Evolutionary conservation across 1,139 yeast species (phyloP).

Genomic region (Candida labiduridarum): DNA sequence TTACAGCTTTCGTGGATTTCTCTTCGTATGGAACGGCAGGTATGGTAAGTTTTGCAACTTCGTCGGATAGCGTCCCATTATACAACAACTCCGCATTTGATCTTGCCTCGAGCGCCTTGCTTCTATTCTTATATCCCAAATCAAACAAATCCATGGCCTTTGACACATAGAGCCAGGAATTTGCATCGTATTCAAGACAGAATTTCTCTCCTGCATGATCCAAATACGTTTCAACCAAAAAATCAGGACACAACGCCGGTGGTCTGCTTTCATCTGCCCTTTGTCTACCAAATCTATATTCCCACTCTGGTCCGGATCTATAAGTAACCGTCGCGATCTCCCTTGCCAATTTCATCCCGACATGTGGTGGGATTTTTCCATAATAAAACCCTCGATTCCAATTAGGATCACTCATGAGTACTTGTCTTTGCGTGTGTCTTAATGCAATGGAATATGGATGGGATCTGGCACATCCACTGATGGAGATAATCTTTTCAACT

Average conservation of each 20-base stretch:
- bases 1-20: slow-evolving; percentile 36
- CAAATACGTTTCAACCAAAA: slow-evolving; percentile 84
- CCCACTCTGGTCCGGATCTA: slow-evolving; percentile 98
- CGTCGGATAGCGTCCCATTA: slow-evolving; percentile 10
- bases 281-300: slow-evolving; percentile 83
- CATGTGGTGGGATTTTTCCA: slow-evolving; percentile 79
- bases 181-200: slow-evolving; percentile 88
- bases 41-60: slow-evolving; percentile 26
- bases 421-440: slow-evolving; percentile 92
- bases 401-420: slow-evolving; percentile 89
- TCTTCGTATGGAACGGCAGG: slow-evolving; percentile 63
- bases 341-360: slow-evolving; percentile 92
- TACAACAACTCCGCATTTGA: slow-evolving; percentile 33
- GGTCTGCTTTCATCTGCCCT: slow-evolving; percentile 77
- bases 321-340: slow-evolving; percentile 94
- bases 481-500: slow-evolving; percentile 71
- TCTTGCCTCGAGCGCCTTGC: slow-evolving; percentile 45
- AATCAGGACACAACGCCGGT: slow-evolving; percentile 93
- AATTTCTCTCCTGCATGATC: slow-evolving; percentile 96
- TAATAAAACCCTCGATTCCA: slow-evolving; percentile 94
- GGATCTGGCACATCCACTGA: slow-evolving; percentile 90
- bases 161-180: slow-evolving; percentile 81
- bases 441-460: slow-evolving; percentile 94
- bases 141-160: slow-evolving; percentile 96
- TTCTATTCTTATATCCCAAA: slow-evolving; percentile 56